Conservation (phyloP, 1,284 basidiomycete species). For the Xerocomus cyaneibrunnescens region DNA sequence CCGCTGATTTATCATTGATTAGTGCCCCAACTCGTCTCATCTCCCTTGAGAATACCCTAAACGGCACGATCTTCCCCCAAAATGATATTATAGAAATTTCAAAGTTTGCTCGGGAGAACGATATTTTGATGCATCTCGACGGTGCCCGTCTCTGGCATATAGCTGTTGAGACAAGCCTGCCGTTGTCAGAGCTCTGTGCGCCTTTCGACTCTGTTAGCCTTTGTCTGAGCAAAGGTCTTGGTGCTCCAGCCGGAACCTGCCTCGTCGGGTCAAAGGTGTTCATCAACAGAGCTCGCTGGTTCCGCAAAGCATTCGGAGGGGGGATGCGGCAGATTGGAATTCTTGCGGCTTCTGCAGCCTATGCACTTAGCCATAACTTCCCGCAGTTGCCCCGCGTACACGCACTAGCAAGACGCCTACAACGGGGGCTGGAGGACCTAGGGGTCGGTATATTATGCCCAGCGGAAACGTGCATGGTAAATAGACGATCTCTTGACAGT, state of each 20-base stretch:
- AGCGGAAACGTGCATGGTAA: conserved; percentile 90
- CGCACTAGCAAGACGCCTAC: conserved; percentile 67
- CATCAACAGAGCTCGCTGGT: conserved; percentile 76
- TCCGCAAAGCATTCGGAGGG: conserved; percentile 94
- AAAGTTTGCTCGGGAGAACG: conserved; percentile 67
- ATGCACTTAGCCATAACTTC: conserved; percentile 85
- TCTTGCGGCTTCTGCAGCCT: conserved; percentile 83
- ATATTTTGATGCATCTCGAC: conserved; percentile 86
- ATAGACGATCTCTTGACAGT: conserved; percentile 17
- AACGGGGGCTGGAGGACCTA: conserved; percentile 68
- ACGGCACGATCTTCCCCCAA: conserved; percentile 91
- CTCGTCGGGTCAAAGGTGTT: conserved; percentile 82
- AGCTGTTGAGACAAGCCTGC: conserved; percentile 69
- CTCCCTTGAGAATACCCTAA: conserved; percentile 90
- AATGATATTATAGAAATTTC: conserved; percentile 85
- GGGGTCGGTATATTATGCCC: conserved; percentile 74
- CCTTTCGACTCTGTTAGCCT: conserved; percentile 93
- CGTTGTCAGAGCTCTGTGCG: conserved; percentile 76
- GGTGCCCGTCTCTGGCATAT: conserved; percentile 97
- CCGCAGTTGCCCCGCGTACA: conserved; percentile 78
- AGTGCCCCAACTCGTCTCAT: conserved; percentile 83
- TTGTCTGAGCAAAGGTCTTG: conserved; percentile 96
- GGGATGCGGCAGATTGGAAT: conserved; percentile 91
- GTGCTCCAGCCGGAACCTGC: conserved; percentile 90
- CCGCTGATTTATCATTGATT: conserved; percentile 14